Evolutionary conservation across 768 basidiomycete species (phyloP), one percentile per base, ranked within the genome.

Genomic region (Cystofilobasidium macerans): DNA sequence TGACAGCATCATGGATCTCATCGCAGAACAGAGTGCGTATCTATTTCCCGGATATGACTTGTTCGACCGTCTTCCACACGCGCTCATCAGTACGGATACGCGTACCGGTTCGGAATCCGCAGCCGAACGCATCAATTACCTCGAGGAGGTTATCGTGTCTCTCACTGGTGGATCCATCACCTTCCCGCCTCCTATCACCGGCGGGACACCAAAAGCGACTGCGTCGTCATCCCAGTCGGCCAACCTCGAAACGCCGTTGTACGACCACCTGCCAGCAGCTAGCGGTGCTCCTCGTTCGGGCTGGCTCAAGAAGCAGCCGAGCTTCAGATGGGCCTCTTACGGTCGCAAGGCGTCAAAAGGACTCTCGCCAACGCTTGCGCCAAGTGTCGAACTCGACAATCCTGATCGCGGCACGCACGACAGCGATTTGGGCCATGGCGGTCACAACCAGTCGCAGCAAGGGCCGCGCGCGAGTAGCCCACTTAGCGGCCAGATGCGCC

Each of bases 261-360:
- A 12, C 30, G 51, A 54, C 22, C 61, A 62, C 3, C 28, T 47
- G 20, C 22, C 51, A 13, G 6, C 51, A 6, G 30, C 28, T 3
- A 30, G 13, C 18, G 28, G 28, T 30, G 51, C 18, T 32, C 5
- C 4, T 3, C 51, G 28, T 7, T 4, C 28, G 2, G 51, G 28
- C 9, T 54, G 51, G 18, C 76, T 91, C 26, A 80, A 79, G 60
- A 81, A 87, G 62, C 87, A 88, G 71, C 83, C 85, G 35, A 89
- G 89, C 18, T 89, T 90, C 77, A 89, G 89, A 73, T 92, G 89
- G 89, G 88, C 88, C 0, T 81, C 85, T 64, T 90, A 84, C 68
- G 82, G 85, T 35, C 86, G 87, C 73, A 54, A 54, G 18, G 7
- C 8, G 9, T 54, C 51, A 2, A 54, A 54, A 14, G 51, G 51